Evolutionary conservation across 768 basidiomycete genomes (phyloP).

Genomic region (Melanogaster broomeanus): DNA sequence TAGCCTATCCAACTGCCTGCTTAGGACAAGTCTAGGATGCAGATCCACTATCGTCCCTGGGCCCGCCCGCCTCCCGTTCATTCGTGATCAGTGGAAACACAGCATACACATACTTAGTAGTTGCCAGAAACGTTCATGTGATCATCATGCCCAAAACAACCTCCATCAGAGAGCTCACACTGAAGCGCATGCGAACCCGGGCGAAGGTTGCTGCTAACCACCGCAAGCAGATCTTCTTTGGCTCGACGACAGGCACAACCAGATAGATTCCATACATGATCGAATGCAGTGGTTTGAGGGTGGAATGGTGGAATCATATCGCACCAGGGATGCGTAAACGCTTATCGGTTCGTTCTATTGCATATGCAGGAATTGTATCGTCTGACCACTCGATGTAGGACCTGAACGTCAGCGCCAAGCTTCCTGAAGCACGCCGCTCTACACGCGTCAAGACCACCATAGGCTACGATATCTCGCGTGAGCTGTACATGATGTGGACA

Average conservation of each 20-base stretch:
- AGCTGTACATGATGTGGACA: conserved; percentile 88
- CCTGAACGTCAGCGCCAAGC: conserved; percentile 62
- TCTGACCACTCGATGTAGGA: conserved; percentile 48
- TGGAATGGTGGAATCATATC: conserved; percentile 89
- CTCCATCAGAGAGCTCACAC: conserved; percentile 56
- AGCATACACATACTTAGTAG: too few relatives aligned
- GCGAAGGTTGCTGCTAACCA: conserved; percentile 76
- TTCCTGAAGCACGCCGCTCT: conserved; percentile 81
- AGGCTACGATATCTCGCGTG: conserved; percentile 66
- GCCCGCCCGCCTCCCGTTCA: too few relatives aligned
- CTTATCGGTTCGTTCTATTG: conserved; percentile 54
- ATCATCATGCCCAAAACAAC: conserved; percentile 54
- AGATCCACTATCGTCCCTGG: too few relatives aligned
- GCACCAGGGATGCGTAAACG: conserved; percentile 78
- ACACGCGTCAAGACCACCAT: conserved; percentile 61
- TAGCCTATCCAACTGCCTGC: too few relatives aligned
- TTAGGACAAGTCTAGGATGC: too few relatives aligned
- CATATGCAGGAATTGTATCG: background rate
- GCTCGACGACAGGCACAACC: conserved; percentile 80
- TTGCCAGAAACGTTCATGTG: conserved; percentile 44
- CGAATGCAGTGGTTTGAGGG: conserved; percentile 99
- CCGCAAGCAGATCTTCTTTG: too few relatives aligned
- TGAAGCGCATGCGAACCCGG: conserved; percentile 66
- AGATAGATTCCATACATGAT: conserved; percentile 92
- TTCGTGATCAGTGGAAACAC: too few relatives aligned